Conservation (phyloP, 805 yeast species). For the Lipomyces starkeyi region DNA sequence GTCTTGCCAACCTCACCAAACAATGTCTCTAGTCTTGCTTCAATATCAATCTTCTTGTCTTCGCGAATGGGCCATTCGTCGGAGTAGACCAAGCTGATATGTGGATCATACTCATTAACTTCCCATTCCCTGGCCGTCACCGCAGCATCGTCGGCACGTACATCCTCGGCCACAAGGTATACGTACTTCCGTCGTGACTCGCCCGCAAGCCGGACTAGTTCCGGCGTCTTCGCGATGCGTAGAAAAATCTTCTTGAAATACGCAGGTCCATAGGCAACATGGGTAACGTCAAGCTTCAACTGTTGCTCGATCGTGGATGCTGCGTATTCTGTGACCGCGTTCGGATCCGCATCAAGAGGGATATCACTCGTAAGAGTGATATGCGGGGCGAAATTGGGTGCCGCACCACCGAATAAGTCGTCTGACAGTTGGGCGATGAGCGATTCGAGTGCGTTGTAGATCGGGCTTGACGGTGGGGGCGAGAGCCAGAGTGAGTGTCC, state of each 20-base stretch:
- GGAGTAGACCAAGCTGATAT: conserved; percentile 72
- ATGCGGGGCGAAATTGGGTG: conserved; percentile 76
- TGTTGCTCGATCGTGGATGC: conserved; percentile 63
- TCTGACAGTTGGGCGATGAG: conserved; percentile 73
- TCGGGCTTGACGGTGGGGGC: conserved; percentile 61
- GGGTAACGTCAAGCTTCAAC: conserved; percentile 49
- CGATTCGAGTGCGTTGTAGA: conserved; percentile 62
- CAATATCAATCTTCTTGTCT: conserved; percentile 67
- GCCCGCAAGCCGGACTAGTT: conserved; percentile 57
- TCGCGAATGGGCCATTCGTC: conserved; percentile 67
- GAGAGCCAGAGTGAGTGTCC: conserved; percentile 76
- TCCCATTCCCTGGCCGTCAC: conserved; percentile 54
- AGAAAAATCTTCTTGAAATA: conserved; percentile 62
- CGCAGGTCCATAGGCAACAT: conserved; percentile 55
- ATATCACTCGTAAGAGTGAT: conserved; percentile 74
- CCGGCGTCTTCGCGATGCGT: conserved; percentile 54
- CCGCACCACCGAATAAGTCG: conserved; percentile 46
- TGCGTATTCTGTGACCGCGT: conserved; percentile 61
- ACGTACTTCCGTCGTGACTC: conserved; percentile 49
- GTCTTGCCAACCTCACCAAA: conserved; percentile 51
- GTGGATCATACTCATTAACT: conserved; percentile 66
- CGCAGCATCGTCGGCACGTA: conserved; percentile 54
- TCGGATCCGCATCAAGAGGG: conserved; percentile 56
- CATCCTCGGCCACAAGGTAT: conserved; percentile 42
- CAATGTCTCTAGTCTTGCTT: conserved; percentile 68